These are phyloP conservation scores for Wallacemonas sp. DNA, from an alignment of 208 protist genomes.

Conservation along the genomic window DNA sequence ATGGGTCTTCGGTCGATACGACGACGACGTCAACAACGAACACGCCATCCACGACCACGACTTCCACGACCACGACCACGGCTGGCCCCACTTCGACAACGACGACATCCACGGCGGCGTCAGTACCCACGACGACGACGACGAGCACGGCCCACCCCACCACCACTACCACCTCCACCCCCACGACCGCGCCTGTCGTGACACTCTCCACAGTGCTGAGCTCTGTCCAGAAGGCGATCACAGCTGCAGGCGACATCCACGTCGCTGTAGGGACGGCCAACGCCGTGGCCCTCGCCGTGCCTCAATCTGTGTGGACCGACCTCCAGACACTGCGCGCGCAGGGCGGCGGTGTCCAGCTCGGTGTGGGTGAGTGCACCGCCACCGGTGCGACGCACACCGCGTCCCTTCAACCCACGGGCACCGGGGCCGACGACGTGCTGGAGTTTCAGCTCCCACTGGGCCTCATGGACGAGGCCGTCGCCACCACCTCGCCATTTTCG, in stretches of 20 bases:
- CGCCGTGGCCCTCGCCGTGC: conserved; percentile 17
- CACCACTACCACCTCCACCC: conserved; percentile 26
- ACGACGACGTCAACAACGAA: conserved; percentile 26
- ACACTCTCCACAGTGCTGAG: conserved; percentile 7
- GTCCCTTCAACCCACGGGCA: not conserved
- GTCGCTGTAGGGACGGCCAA: not conserved
- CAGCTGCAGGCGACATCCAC: conserved; percentile 8
- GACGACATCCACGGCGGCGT: conserved; percentile 16
- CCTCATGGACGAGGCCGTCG: conserved; percentile 14
- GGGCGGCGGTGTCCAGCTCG: conserved; percentile 14
- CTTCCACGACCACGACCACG: conserved; percentile 14
- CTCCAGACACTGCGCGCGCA: conserved; percentile 2
- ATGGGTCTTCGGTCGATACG: conserved; percentile 18
- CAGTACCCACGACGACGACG: conserved; percentile 23
- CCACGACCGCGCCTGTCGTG: conserved; percentile 18
- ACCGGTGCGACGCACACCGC: not conserved
- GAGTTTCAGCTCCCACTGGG: conserved; percentile 27
- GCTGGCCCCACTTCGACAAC: conserved; percentile 11
- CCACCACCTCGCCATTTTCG: not conserved
- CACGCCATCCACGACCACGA: conserved; percentile 12
- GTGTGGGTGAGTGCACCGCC: conserved; percentile 5
- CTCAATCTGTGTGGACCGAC: not conserved
- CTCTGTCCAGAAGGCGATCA: conserved; percentile 3
- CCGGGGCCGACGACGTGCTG: not conserved
- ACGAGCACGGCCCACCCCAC: conserved; percentile 22